Percentiles rank a stretch among this genome's conserved stretches.
Evolutionary conservation across 345 rosid genomes (phyloP).

Genomic region (Rhodamnia argentea): DNA sequence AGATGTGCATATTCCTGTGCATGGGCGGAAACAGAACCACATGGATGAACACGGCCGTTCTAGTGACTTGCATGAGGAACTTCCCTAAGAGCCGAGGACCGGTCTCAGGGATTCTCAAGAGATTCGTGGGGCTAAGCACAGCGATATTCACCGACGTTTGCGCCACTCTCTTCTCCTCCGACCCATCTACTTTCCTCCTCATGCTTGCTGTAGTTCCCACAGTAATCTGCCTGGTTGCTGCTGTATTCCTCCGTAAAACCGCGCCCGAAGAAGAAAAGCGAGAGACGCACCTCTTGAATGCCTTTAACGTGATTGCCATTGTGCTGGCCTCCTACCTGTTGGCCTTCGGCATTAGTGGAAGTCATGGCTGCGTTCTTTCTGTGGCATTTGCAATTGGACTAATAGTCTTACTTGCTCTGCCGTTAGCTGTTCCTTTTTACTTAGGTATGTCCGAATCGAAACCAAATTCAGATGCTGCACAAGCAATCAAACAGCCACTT

Average conservation of each 20-base stretch:
- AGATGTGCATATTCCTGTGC: slow-evolving; percentile 58
- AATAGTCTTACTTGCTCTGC: slow-evolving; percentile 27
- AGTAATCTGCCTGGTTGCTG: slow-evolving; percentile 33
- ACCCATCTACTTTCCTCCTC: slow-evolving; percentile 35
- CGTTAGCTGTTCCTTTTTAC: slow-evolving; percentile 36
- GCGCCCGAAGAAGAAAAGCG: slow-evolving; percentile 27
- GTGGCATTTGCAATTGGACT: slow-evolving; percentile 34
- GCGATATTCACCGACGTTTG: slow-evolving; percentile 55
- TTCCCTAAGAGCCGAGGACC: slow-evolving; percentile 55
- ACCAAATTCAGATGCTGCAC: slow-evolving; percentile 20
- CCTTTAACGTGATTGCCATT: slow-evolving; percentile 38
- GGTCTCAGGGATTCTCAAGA: slow-evolving; percentile 50
- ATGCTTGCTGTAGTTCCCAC: slow-evolving; percentile 47
- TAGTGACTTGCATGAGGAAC: slow-evolving; percentile 55
- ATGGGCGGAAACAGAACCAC: slow-evolving; percentile 62
- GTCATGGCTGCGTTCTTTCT: slow-evolving; percentile 23
- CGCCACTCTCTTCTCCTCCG: slow-evolving; percentile 37
- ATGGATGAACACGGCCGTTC: slow-evolving; percentile 65
- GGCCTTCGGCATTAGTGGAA: slow-evolving; percentile 38
- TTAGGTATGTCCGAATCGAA: neutral
- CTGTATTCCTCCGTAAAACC: slow-evolving; percentile 31
- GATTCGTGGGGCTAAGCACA: slow-evolving; percentile 51
- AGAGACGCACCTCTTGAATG: slow-evolving; percentile 25
- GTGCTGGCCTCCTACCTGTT: slow-evolving; percentile 35
- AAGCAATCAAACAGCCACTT: slow-evolving; percentile 25